These are phyloP conservation scores for Crithidia bombi DNA, from an alignment of 208 protist genomes.

Conservation along the genomic window DNA sequence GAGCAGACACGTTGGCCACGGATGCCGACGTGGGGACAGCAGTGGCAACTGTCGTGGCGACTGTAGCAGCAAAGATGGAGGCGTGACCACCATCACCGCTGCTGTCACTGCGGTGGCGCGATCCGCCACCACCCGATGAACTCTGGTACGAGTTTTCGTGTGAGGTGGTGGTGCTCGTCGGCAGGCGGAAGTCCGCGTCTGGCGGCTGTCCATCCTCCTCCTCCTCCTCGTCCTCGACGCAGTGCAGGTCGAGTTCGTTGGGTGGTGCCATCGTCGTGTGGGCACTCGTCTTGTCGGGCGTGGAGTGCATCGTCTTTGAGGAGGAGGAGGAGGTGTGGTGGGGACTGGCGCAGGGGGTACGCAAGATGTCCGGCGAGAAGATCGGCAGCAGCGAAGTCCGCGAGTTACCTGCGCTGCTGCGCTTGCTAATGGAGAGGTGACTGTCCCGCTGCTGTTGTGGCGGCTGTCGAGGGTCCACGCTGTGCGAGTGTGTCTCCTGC, in stretches of 20 bases:
- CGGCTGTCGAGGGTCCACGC: not conserved
- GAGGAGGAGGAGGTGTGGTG: not conserved
- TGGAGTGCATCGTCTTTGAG: not conserved
- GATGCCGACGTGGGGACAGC: not conserved
- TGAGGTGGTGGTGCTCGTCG: slow-evolving; percentile 8
- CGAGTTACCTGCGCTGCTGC: not conserved
- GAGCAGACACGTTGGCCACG: not conserved
- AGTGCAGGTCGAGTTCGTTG: not conserved
- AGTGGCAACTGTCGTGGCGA: not conserved
- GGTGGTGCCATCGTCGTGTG: not conserved
- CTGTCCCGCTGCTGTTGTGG: not conserved
- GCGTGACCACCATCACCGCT: no score
- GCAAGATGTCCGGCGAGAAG: slow-evolving; percentile 31
- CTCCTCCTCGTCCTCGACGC: not conserved
- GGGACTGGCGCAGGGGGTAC: slow-evolving; percentile 22
- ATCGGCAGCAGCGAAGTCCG: slow-evolving; percentile 19
- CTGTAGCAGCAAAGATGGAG: not conserved
- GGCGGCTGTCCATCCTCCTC: slow-evolving; percentile 14
- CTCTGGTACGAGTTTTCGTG: slow-evolving; percentile 22
- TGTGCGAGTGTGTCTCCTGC: not conserved
- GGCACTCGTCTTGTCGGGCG: slow-evolving; percentile 5
- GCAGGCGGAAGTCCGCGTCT: slow-evolving; percentile 19
- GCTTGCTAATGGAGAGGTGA: not conserved
- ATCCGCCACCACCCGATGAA: slow-evolving; percentile 4
- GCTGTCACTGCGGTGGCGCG: not conserved